Percentiles rank a stretch among this genome's conserved stretches.
Evolutionary conservation across 2,329 filamentous ascomycete genomes (phyloP).

Genomic region (Apiospora hydei): DNA sequence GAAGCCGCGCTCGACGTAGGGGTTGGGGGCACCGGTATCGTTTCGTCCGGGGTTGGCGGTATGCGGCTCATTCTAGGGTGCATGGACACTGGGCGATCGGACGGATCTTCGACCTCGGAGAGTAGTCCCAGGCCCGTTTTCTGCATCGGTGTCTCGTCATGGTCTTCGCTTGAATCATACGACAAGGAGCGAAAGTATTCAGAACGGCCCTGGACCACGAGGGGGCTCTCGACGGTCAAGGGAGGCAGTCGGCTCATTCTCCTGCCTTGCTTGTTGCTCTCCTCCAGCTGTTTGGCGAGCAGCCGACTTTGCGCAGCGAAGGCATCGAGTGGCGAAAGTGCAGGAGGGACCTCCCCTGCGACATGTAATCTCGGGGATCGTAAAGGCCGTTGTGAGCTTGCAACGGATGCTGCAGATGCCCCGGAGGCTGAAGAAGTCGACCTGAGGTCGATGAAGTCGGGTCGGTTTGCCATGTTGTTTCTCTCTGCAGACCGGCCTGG

Average conservation of each 20-base stretch:
- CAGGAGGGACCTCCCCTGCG: conserved; percentile 83
- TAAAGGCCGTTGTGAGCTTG: conserved; percentile 59
- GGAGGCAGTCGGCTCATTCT: conserved; percentile 88
- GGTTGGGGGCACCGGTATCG: conserved; percentile 55
- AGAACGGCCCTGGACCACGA: conserved; percentile 76
- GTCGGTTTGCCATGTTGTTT: conserved; percentile 60
- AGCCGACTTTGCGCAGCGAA: conserved; percentile 91
- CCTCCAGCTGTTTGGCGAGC: conserved; percentile 85
- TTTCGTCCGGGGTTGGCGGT: conserved; percentile 57
- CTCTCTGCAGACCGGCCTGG: conserved; percentile 21
- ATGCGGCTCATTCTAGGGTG: conserved; percentile 76
- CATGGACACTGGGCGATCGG: conserved; percentile 72
- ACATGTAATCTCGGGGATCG: conserved; percentile 79
- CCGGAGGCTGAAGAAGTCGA: conserved; percentile 61
- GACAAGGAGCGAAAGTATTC: conserved; percentile 83
- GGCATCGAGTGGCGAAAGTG: conserved; percentile 92
- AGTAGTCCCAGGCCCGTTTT: conserved; percentile 56
- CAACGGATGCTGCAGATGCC: conserved; percentile 46
- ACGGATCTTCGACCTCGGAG: conserved; percentile 62
- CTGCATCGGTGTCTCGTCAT: conserved; percentile 46
- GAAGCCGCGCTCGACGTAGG: conserved; percentile 50
- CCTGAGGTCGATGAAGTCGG: conserved; percentile 66
- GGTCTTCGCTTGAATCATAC: conserved; percentile 64
- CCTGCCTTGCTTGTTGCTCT: conserved; percentile 75
- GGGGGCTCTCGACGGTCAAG: conserved; percentile 80